phyloP scores from a whole-genome alignment of 2,329 filamentous ascomycete species.

The Fusarium oligoseptatum region DNA sequence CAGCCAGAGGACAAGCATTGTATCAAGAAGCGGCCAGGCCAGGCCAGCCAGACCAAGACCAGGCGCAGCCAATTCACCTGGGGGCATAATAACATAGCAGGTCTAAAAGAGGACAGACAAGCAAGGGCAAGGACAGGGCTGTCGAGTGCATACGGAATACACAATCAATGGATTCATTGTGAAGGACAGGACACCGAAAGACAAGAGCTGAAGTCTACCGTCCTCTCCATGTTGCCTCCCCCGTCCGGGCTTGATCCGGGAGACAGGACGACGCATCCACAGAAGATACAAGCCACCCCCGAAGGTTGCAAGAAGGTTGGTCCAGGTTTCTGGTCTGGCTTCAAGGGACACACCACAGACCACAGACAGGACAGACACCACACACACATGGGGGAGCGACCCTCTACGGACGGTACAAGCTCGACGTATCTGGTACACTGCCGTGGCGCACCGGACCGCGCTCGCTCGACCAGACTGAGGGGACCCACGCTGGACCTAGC shows the following conservation, averaged over 20 bases:
- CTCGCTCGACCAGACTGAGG: slow-evolving; percentile 23
- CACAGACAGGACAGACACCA: not conserved
- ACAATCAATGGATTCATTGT: not conserved
- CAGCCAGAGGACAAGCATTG: slow-evolving; percentile 12
- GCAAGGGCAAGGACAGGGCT: slow-evolving; percentile 6
- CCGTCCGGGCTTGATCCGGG: slow-evolving; percentile 36
- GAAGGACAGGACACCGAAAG: not conserved
- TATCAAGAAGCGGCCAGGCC: slow-evolving; percentile 14
- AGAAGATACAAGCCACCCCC: slow-evolving; percentile 40
- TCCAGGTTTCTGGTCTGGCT: slow-evolving; percentile 8
- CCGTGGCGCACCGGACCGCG: slow-evolving; percentile 41
- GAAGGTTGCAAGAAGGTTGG: slow-evolving; percentile 27
- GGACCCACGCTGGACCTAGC: slow-evolving; percentile 26
- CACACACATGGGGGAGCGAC: not conserved
- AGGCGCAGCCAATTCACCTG: slow-evolving; percentile 9
- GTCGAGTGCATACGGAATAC: not conserved
- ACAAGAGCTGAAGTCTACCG: not conserved
- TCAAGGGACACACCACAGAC: slow-evolving; percentile 2
- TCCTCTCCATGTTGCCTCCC: slow-evolving; percentile 14
- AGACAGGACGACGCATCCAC: slow-evolving; percentile 34
- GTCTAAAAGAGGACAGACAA: not conserved
- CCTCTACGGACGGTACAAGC: slow-evolving; percentile 19
- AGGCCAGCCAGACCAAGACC: not conserved
- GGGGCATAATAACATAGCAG: slow-evolving; percentile 16
- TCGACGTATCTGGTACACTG: slow-evolving; percentile 27